Conservation (phyloP, 768 basidiomycete species). For the Boletus patriciae region DNA sequence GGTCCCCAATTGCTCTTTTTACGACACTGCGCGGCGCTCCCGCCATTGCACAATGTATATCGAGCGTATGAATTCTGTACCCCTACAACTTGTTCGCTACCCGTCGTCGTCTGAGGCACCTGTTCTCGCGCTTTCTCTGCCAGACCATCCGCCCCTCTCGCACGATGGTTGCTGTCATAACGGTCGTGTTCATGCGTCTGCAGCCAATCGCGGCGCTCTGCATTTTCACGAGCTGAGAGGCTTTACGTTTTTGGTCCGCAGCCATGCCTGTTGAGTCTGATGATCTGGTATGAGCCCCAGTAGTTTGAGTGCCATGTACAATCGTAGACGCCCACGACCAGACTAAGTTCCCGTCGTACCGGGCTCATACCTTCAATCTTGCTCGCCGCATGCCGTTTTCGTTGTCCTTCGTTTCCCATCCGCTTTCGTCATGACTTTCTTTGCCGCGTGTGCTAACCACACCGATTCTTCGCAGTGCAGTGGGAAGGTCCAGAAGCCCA, state of each 20-base stretch:
- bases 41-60: slow-evolving; percentile 35
- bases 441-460: slow-evolving; percentile 29
- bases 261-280: slow-evolving; percentile 37
- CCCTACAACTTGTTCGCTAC: slow-evolving; percentile 37
- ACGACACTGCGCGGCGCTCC: slow-evolving; percentile 26
- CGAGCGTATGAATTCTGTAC: slow-evolving; percentile 38
- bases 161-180: slow-evolving; percentile 34
- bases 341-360: slow-evolving; percentile 14
- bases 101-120: slow-evolving; percentile 34
- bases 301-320: slow-evolving; percentile 32
- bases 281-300: slow-evolving; percentile 35
- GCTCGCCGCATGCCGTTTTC: not conserved
- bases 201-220: slow-evolving; percentile 22
- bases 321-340: slow-evolving; percentile 25
- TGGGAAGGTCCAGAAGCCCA: slow-evolving; percentile 70
- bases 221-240: slow-evolving; percentile 35
- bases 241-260: slow-evolving; percentile 38
- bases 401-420: slow-evolving; percentile 11
- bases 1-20: slow-evolving; percentile 31
- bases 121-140: slow-evolving; percentile 32
- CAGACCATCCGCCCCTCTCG: slow-evolving; percentile 33
- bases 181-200: slow-evolving; percentile 32
- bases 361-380: slow-evolving; percentile 1
- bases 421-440: slow-evolving; percentile 16
- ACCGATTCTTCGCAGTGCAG: slow-evolving; percentile 49